Percentiles rank a stretch among this genome's conserved stretches.
These are phyloP conservation scores for Podospora tetraspora DNA, from an alignment of 495 filamentous ascomycete species.

Conservation along the genomic window DNA sequence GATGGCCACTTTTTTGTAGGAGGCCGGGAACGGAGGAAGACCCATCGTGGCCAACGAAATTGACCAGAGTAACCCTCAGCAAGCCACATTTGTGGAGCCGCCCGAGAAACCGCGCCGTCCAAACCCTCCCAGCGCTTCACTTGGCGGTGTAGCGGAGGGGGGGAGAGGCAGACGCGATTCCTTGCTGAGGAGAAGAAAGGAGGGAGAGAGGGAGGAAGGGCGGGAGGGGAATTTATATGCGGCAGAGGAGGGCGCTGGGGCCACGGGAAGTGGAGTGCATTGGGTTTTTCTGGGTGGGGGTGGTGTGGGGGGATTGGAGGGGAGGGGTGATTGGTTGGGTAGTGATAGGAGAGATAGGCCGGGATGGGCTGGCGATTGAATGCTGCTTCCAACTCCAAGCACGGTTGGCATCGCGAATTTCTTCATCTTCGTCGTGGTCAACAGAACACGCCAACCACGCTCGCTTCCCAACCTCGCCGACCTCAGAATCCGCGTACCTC, in stretches of 20 bases:
- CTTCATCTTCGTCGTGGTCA: not conserved
- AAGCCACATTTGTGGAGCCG: slow-evolving; percentile 34
- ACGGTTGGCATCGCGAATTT: not conserved
- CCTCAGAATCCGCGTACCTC: not conserved
- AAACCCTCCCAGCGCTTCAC: slow-evolving; percentile 19
- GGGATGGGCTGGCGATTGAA: not conserved
- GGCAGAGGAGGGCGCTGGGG: not conserved
- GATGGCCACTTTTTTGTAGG: slow-evolving; percentile 29
- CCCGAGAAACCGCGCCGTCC: slow-evolving; percentile 6
- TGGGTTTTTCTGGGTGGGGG: not conserved
- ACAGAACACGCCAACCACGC: not conserved
- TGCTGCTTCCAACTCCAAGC: not conserved
- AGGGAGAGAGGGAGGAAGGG: not conserved
- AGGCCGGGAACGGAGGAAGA: slow-evolving; percentile 39
- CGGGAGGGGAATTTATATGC: slow-evolving; percentile 5
- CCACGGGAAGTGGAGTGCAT: not conserved
- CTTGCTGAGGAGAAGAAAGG: slow-evolving; percentile 14
- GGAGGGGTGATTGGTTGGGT: not conserved
- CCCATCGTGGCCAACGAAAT: slow-evolving; percentile 17
- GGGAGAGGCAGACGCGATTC: not conserved
- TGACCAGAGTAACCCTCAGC: slow-evolving; percentile 33
- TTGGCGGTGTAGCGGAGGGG: slow-evolving; percentile 29
- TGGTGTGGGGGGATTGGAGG: not conserved
- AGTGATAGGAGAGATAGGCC: not conserved
- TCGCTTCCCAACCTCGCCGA: not conserved